Evolutionary conservation across 2,329 filamentous ascomycete genomes (phyloP).

Genomic region (Chalaropsis ovoidea): DNA sequence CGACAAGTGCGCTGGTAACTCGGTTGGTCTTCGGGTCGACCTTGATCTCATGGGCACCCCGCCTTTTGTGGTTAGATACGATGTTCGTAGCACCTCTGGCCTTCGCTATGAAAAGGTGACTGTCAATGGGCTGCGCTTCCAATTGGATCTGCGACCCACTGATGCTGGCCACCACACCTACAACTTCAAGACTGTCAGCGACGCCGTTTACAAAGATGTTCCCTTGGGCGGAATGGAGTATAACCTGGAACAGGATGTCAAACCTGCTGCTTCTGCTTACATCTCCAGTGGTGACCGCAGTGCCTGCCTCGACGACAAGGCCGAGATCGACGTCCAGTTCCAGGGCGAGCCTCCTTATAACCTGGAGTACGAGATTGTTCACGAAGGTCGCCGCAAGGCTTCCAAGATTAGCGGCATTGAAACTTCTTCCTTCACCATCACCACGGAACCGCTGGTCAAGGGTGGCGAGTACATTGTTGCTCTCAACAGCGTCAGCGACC

Average conservation of each 20-base stretch:
- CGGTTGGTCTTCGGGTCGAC: constrained; percentile 79
- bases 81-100: constrained; percentile 53
- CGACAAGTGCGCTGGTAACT: constrained; percentile 90
- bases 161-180: constrained; percentile 81
- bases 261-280: constrained; percentile 77
- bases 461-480: constrained; percentile 87
- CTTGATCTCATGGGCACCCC: constrained; percentile 86
- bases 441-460: constrained; percentile 60
- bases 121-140: constrained; percentile 64
- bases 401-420: constrained; percentile 55
- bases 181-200: constrained; percentile 68
- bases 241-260: constrained; percentile 76
- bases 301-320: constrained; percentile 73
- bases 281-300: constrained; percentile 49
- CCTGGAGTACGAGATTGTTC: constrained; percentile 84
- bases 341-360: constrained; percentile 78
- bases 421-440: constrained; percentile 55
- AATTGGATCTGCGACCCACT: constrained; percentile 71
- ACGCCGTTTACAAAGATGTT: constrained; percentile 65
- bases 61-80: constrained; percentile 76
- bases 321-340: constrained; percentile 63
- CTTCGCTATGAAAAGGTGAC: constrained; percentile 45
- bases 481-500: constrained; percentile 76
- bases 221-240: constrained; percentile 52
- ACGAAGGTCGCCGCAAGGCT: constrained; percentile 73